phyloP scores from a whole-genome alignment of 305 asterid genomes.

The Fraxinus baroniana region DNA sequence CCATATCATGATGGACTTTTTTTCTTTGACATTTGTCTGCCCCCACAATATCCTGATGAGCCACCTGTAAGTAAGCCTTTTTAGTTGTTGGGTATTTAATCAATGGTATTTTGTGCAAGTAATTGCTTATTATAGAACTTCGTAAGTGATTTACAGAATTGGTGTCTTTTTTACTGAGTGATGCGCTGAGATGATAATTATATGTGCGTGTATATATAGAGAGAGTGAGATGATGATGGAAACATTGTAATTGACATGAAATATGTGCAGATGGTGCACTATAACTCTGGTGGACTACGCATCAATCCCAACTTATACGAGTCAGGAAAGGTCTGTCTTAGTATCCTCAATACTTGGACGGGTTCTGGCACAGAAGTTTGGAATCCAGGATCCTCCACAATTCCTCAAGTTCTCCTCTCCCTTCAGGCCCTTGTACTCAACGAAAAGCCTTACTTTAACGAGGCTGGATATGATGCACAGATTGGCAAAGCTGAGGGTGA shows the following conservation, averaged over 20 bases:
- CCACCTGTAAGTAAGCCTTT: conserved; percentile 73
- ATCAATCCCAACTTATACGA: conserved; percentile 90
- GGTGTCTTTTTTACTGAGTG: background rate
- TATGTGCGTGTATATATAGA: background rate
- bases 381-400: conserved; percentile 71
- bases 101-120: background rate
- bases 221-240: background rate
- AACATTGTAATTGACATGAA: conserved; percentile 10
- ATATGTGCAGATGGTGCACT: conserved; percentile 75
- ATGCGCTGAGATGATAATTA: background rate
- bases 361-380: conserved; percentile 88
- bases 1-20: conserved; percentile 92
- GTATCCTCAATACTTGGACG: conserved; percentile 86
- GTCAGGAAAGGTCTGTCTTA: conserved; percentile 86
- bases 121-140: background rate
- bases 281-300: conserved; percentile 91
- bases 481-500: conserved; percentile 84
- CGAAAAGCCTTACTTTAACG: conserved; percentile 84
- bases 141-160: background rate
- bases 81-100: background rate
- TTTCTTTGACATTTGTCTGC: conserved; percentile 82
- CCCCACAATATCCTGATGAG: conserved; percentile 75
- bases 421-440: conserved; percentile 95
- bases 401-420: conserved; percentile 88
- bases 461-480: conserved; percentile 89